A percentile compares a stretch with the other conserved stretches of the same genome.
phyloP scores from a whole-genome alignment of 1,284 basidiomycete species.

The Cerrena zonata region DNA sequence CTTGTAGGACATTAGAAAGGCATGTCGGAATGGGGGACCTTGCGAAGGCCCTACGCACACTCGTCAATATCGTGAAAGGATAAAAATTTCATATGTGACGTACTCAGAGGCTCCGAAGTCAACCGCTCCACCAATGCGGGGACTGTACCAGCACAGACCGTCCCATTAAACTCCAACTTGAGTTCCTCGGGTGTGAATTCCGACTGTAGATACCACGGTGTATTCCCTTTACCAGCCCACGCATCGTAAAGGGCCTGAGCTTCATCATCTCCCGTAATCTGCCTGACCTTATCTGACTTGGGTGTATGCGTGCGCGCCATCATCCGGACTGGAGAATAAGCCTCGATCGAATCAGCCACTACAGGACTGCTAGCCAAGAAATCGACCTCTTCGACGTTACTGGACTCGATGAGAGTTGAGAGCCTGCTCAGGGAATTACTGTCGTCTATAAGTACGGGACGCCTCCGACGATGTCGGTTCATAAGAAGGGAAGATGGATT shows the following conservation, averaged over 20 bases:
- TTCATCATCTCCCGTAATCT: constrained; percentile 42
- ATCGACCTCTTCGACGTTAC: constrained; percentile 31
- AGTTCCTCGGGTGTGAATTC: constrained; percentile 52
- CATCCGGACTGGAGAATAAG: constrained; percentile 10
- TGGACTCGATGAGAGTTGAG: constrained; percentile 36
- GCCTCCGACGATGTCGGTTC: constrained; percentile 26
- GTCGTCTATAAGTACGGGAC: constrained; percentile 38
- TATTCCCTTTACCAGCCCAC: constrained; percentile 31
- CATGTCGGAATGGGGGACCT: constrained; percentile 50
- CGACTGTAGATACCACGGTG: constrained; percentile 64
- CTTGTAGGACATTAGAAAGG: constrained; percentile 75
- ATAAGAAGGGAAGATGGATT: constrained; percentile 13
- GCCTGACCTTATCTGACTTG: constrained; percentile 33
- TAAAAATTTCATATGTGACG: constrained; percentile 19
- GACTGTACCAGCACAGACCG: constrained; percentile 61
- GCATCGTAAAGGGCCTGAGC: constrained; percentile 35
- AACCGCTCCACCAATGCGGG: constrained; percentile 67
- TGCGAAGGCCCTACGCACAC: constrained; percentile 34
- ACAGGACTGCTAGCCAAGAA: constrained; percentile 28
- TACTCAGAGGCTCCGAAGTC: constrained; percentile 52
- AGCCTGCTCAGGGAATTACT: constrained; percentile 34
- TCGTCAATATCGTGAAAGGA: neutral
- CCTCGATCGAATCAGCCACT: constrained; percentile 21
- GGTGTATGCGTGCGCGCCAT: constrained; percentile 13
- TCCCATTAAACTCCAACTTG: constrained; percentile 50